Evolutionary conservation across 2,329 filamentous ascomycete genomes (phyloP), one percentile per base, ranked within the genome.

Genomic region (Trematosphaeria pertusa): DNA sequence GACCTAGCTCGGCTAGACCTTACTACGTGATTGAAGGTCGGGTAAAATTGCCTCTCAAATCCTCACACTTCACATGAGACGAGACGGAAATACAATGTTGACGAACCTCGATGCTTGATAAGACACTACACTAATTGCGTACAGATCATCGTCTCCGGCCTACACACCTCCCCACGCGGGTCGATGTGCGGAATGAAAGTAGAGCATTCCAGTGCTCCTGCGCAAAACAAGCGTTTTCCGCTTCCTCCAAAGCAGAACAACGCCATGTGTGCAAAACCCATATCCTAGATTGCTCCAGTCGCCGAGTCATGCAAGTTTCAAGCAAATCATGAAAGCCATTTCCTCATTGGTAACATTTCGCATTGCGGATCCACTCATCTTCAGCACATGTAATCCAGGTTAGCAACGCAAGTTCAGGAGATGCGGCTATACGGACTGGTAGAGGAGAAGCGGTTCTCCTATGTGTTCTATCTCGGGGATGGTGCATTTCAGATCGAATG

Each of bases 401-500:
- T 39, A 53, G 49, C 46, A 49, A 17, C 15, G 26, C 3, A n/a
- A 26, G 36, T 37, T 35, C 18, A 18, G 14, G 26, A 22, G 52
- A 52, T 56, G 56, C 50, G 55, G 55, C 58, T 63, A 71, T 52
- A 78, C 75, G 53, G 73, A 68, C 58, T 80, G 77, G 59, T 99
- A 99, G 56, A 99, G 83, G 36, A 99, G 81, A 39, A 99, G 81
- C 17, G 94, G 94, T 75, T 99, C 94, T 75, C 94, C 94, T 46
- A 97, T 88, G 72, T 97, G 95, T 76, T 97, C 93, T 73, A 99
- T 97, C 75, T 99, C 94, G 37, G 94, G 94, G 69, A 99, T 97
- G 21, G 94, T 99, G 79, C 94, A 99, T 74, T 97, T 97, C 48
- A 99, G 83, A 72, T 99, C 94, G 70, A 99, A 99, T 2, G 94